These are phyloP conservation scores for Fusarium humuli DNA, from an alignment of 2,329 filamentous ascomycete genomes.

Conservation along the genomic window DNA sequence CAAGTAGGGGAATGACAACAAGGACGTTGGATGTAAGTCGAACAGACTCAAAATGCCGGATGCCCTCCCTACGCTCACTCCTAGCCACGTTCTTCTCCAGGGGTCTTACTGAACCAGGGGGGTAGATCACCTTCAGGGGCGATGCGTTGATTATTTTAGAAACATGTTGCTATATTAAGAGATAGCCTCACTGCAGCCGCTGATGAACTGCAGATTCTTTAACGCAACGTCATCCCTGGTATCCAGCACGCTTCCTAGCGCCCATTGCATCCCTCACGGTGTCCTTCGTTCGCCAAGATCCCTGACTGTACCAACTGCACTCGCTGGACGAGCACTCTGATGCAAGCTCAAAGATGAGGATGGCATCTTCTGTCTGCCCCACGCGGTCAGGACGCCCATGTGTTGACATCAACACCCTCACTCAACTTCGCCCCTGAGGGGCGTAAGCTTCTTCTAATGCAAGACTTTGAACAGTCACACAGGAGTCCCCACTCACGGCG, in stretches of 20 bases:
- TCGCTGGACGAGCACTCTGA: background rate
- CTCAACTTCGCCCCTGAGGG: background rate
- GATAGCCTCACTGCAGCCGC: conserved; percentile 53
- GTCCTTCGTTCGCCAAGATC: conserved; percentile 4
- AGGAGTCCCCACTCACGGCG: conserved; percentile 22
- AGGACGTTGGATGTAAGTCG: conserved; percentile 20
- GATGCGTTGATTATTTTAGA: conserved; percentile 32
- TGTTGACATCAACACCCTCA: conserved; percentile 4
- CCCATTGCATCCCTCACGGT: conserved; percentile 24
- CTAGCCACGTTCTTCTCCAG: conserved; percentile 7
- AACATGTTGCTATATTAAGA: conserved; percentile 53
- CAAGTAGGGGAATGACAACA: conserved; percentile 21
- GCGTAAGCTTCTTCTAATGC: conserved; percentile 29
- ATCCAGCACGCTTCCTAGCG: conserved; percentile 26
- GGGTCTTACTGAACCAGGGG: conserved; percentile 9
- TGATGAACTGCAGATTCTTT: conserved; percentile 48
- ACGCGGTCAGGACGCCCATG: conserved; percentile 19
- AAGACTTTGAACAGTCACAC: conserved; percentile 29
- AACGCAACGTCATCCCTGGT: conserved; percentile 36
- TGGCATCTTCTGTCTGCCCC: conserved; percentile 13
- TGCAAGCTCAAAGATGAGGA: conserved; percentile 11
- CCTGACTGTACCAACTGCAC: conserved; percentile 15
- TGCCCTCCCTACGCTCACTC: conserved; percentile 15
- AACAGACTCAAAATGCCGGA: conserved; percentile 19
- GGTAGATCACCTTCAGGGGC: conserved; percentile 3